Percentiles rank a stretch among this genome's conserved stretches.
phyloP scores from a whole-genome alignment of 305 asterid species.

The Fraxinus greggii region DNA sequence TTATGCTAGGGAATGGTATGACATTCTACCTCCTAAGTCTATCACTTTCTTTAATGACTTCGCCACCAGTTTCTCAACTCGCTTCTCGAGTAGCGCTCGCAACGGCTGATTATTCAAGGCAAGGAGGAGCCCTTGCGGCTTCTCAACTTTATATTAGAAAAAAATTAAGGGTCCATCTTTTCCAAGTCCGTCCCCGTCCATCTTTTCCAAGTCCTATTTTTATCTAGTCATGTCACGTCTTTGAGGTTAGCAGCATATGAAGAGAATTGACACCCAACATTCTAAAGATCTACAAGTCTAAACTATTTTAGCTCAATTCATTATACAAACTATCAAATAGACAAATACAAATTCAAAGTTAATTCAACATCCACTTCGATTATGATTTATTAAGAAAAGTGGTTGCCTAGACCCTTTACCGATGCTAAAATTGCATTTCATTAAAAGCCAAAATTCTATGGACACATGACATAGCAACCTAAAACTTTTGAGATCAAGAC shows the following conservation, averaged over 20 bases:
- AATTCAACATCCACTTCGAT: constrained; percentile 13
- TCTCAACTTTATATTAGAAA: not conserved
- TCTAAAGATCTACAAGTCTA: not conserved
- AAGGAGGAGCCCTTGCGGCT: not conserved
- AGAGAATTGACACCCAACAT: not conserved
- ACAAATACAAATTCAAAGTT: not conserved
- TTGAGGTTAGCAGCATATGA: not conserved
- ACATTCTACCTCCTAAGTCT: not conserved
- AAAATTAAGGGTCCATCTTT: not conserved
- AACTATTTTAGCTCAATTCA: not conserved
- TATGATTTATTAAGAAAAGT: not conserved
- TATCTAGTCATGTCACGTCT: not conserved
- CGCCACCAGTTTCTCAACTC: not conserved
- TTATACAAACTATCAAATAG: not conserved
- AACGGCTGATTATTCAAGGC: not conserved
- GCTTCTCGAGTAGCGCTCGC: not conserved
- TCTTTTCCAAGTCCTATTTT: not conserved
- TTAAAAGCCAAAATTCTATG: constrained; percentile 38
- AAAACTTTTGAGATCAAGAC: constrained; percentile 4
- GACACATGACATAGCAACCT: constrained; percentile 21
- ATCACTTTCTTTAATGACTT: not conserved
- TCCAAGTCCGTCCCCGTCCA: not conserved
- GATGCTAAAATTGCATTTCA: constrained; percentile 18
- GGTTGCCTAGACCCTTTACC: constrained; percentile 17
- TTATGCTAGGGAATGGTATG: not conserved